Base-by-base conservation (phyloP, 1,284 basidiomycete species). In the Afroboletus lepidellus region DNA sequence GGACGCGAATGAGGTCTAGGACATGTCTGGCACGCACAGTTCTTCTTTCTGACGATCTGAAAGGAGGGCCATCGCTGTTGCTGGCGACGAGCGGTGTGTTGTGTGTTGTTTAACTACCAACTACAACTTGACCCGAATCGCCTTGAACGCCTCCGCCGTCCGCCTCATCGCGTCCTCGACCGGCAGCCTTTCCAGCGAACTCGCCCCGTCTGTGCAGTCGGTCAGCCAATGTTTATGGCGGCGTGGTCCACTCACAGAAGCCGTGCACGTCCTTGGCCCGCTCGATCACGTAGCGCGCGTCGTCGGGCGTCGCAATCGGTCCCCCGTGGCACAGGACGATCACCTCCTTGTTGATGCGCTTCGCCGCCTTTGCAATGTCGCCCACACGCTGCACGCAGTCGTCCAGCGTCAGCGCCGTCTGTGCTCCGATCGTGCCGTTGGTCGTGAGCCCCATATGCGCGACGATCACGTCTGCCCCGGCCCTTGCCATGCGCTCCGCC, bases 21-120 rank as follows among this genome's bases (percentile, higher is more conserved):
- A 42, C 37, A 27, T 46, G 48, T 50, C 55, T 45, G 30, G 21
- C 44, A 74, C 88, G 69, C 68, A 91, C 87, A 93, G 77, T 71
- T 93, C 90, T 69, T 92, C 89, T 74, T 81, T 85, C 72, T 93
- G 91, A 49, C 88, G 73, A 59, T 90, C 87, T 25, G 87, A 87
- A 54, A 92, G 81, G 57, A 78, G 67, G 54, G 78, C 74, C 75
- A 79, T 80, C 45, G 46, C 46, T 41, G 48, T 37, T 34, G 47
- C 33, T 29, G 24, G 41, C 45, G 54, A 51, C 52, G 57, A 48
- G 43, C 21, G 51, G 24, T 34, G 60, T 67, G 67, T 71, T 67
- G 57, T 71, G 69, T 8, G 18, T 63, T 67, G 68, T 70, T 67
- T 61, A 56, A 48, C 20, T 55, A 33, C 27, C 5, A 13, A 41